phyloP scores from a whole-genome alignment of 257 asterid genomes.

The Salvia miltiorrhiza region DNA sequence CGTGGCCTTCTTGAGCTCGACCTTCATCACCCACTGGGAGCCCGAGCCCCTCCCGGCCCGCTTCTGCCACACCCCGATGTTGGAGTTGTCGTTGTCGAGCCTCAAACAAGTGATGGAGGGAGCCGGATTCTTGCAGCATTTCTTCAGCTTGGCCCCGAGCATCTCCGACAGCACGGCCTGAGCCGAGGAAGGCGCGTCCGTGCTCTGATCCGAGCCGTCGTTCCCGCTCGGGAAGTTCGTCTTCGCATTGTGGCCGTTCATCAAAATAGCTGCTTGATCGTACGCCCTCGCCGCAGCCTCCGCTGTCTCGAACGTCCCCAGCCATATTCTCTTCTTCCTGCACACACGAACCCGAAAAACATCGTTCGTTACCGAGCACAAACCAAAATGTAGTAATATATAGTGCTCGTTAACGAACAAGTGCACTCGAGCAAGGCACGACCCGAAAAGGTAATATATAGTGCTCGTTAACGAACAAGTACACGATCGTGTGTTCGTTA shows the following conservation, averaged over 20 bases:
- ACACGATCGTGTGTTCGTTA: background rate
- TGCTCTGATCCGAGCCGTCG: background rate
- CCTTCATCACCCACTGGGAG: conserved; percentile 65
- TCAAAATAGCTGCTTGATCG: conserved; percentile 63
- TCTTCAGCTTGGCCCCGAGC: conserved; percentile 55
- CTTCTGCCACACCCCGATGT: conserved; percentile 75
- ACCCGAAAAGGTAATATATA: background rate
- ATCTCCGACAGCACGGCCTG: conserved; percentile 33
- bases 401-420: background rate
- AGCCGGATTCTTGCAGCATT: conserved; percentile 67
- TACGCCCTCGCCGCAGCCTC: conserved; percentile 75
- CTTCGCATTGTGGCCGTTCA: conserved; percentile 72
- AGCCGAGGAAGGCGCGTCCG: background rate
- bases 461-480: background rate
- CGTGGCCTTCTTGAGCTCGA: conserved; percentile 43
- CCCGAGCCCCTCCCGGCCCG: conserved; percentile 48
- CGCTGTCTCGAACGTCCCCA: conserved; percentile 75
- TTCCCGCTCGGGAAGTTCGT: conserved; percentile 47
- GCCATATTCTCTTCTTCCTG: conserved; percentile 80
- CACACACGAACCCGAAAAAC: background rate
- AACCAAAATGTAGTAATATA: too few relatives aligned
- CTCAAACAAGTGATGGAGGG: conserved; percentile 69
- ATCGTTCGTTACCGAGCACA: background rate
- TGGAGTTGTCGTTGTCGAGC: conserved; percentile 57
- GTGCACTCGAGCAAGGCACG: background rate